Conservation (phyloP, 768 basidiomycete species). For the Mycena vulgaris region DNA sequence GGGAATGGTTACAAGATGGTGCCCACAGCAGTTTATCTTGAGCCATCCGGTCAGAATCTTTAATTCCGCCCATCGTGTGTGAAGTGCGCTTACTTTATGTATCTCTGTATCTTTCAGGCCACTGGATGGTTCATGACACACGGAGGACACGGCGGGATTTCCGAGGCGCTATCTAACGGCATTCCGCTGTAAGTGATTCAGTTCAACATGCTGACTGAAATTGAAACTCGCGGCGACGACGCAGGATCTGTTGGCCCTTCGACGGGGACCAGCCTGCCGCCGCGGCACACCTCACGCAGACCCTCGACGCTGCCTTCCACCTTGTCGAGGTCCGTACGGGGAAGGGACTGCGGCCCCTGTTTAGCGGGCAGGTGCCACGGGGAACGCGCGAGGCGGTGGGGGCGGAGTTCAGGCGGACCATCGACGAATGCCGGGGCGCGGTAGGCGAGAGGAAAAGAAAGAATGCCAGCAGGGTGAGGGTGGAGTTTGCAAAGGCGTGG, state of each 20-base stretch:
- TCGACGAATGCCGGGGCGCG: constrained; percentile 4
- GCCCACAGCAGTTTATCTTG: constrained; percentile 9
- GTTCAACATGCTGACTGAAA: not conserved
- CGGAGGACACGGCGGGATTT: constrained; percentile 13
- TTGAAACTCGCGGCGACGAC: not conserved
- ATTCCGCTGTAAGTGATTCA: constrained; percentile 9
- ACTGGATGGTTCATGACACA: constrained; percentile 31
- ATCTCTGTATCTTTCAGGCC: not conserved
- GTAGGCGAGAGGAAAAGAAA: constrained; percentile 2
- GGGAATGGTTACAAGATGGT: constrained; percentile 1
- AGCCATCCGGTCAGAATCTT: constrained; percentile 17
- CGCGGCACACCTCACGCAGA: not conserved
- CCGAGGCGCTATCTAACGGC: constrained; percentile 8
- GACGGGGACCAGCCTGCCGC: constrained; percentile 15
- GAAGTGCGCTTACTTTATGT: too few species aligned
- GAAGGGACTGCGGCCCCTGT: not conserved
- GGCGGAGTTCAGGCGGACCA: not conserved
- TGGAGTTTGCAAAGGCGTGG: not conserved
- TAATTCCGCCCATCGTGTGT: not conserved
- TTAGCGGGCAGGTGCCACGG: not conserved
- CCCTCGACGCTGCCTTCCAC: constrained; percentile 16
- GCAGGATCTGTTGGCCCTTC: constrained; percentile 32
- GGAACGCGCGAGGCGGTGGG: not conserved
- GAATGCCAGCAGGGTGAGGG: not conserved
- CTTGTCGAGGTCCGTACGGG: constrained; percentile 19